These are phyloP conservation scores for Sugiyamaella castrensis DNA, from an alignment of 1,139 yeast genomes.

Conservation along the genomic window DNA sequence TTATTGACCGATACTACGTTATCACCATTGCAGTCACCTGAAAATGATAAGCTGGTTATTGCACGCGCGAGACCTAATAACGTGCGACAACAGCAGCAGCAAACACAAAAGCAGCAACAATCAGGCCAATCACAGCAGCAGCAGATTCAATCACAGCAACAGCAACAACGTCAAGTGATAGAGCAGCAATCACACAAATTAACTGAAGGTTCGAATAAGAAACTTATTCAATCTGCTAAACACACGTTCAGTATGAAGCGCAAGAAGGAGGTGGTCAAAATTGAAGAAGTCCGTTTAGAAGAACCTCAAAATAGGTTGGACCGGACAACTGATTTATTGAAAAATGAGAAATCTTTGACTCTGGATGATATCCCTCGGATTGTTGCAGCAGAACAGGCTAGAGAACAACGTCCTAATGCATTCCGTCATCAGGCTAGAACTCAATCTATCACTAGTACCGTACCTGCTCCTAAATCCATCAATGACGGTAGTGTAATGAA, in stretches of 20 bases:
- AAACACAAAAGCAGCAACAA: slow-evolving; percentile 7
- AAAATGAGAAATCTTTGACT: slow-evolving; percentile 81
- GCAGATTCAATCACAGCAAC: background rate
- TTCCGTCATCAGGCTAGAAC: slow-evolving; percentile 57
- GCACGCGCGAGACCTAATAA: no score
- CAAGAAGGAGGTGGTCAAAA: slow-evolving; percentile 39
- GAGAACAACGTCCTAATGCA: slow-evolving; percentile 87
- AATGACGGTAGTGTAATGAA: slow-evolving; percentile 13
- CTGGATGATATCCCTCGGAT: slow-evolving; percentile 95
- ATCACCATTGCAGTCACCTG: background rate
- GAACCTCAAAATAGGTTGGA: slow-evolving; percentile 34
- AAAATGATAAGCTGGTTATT: background rate
- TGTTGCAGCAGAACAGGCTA: slow-evolving; percentile 95
- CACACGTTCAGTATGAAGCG: slow-evolving; percentile 17
- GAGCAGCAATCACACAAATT: slow-evolving; percentile 1
- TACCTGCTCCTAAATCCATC: slow-evolving; percentile 25
- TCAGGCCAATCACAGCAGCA: background rate
- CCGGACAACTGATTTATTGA: slow-evolving; percentile 64
- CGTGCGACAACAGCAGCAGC: background rate
- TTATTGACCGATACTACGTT: slow-evolving; percentile 3
- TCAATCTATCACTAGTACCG: slow-evolving; percentile 22
- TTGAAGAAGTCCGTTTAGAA: slow-evolving; percentile 47
- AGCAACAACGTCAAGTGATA: slow-evolving; percentile 4
- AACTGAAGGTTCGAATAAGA: slow-evolving; percentile 1
- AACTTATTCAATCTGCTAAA: slow-evolving; percentile 6